Percentiles rank a stretch among this genome's conserved stretches.
Conservation (phyloP, 2,329 filamentous ascomycete genomes). For the Microdochium nivale region DNA sequence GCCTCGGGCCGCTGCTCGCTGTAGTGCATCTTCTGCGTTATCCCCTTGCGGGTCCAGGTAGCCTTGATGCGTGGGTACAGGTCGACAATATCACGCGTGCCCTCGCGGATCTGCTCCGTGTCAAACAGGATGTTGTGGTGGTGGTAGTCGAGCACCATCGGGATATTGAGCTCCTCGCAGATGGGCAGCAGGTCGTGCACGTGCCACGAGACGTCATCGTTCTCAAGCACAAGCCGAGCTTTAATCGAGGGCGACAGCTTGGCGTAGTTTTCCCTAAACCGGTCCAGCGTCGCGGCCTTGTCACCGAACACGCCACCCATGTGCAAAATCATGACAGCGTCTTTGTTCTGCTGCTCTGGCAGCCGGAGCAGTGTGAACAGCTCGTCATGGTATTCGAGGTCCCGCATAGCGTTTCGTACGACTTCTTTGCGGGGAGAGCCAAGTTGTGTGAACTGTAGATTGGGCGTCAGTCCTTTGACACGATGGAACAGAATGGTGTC, state of each 20-base stretch:
- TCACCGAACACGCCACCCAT: slow-evolving; percentile 89
- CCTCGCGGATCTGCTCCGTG: slow-evolving; percentile 62
- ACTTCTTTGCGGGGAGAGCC: slow-evolving; percentile 75
- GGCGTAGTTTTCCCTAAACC: slow-evolving; percentile 70
- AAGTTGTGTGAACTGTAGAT: slow-evolving; percentile 69
- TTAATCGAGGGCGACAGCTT: slow-evolving; percentile 62
- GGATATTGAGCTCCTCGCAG: slow-evolving; percentile 91
- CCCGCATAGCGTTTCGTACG: slow-evolving; percentile 66
- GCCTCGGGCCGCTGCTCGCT: slow-evolving; percentile 73
- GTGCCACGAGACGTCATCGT: slow-evolving; percentile 89
- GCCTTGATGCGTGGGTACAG: slow-evolving; percentile 70
- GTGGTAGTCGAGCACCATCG: slow-evolving; percentile 85
- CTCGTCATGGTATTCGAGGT: slow-evolving; percentile 83
- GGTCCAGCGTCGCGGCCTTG: slow-evolving; percentile 67
- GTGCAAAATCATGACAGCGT: slow-evolving; percentile 91
- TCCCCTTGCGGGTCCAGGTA: slow-evolving; percentile 77
- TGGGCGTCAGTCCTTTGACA: slow-evolving; percentile 1
- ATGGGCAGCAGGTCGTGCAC: slow-evolving; percentile 84
- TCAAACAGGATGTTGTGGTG: slow-evolving; percentile 95
- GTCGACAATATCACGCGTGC: slow-evolving; percentile 69
- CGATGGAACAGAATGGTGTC: neutral
- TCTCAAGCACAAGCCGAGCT: slow-evolving; percentile 78
- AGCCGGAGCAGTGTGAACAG: slow-evolving; percentile 70
- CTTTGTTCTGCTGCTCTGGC: slow-evolving; percentile 67
- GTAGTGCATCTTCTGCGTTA: slow-evolving; percentile 96